Base-by-base conservation (phyloP, 1,139 yeast species). In the Candida frijolesensis region DNA sequence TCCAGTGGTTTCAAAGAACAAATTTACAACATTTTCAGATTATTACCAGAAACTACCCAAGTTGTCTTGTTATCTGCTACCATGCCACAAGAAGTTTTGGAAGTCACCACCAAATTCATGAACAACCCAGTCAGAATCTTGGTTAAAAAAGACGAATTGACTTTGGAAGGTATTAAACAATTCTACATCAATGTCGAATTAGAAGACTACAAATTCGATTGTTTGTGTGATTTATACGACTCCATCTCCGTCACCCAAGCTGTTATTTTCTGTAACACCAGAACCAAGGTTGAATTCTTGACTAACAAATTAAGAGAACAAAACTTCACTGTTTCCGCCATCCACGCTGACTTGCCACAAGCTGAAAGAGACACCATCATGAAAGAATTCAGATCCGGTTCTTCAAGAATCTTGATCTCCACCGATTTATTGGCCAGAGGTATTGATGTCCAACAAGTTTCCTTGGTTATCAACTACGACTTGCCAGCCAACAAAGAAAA, bases 381-480 rank as follows among this genome's bases (percentile, higher is more conserved):
- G 99, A 85, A 89, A 77, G 98, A 94, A 80, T 94, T 94, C 85
- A 87, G 99, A 83, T 87, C 95, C 61, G 99, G 99, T 72, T 89
- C 96, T 58, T 91, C 98, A 58, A 90, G 99, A 82, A 92, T 94
- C 62, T 84, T 94, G 78, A 92, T 94, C 73, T 82, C 97, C 63
- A 94, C 99, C 60, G 99, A 94, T 76, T 87, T 94, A 76, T 88
- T 92, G 80, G 99, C 99, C 67, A 89, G 99, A 84, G 99, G 99
- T 87, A 92, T 94, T 66, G 99, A 94, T 80, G 97, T 94, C 61
- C 99, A 94, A 83, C 99, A 94, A 79, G 98, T 94, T 60, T 92
- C 98, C 51, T 82, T 94, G 70, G 99, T 94, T 67, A 92, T 94
- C 74, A 94, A 94, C 86, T 94, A 89, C 81, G 99, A 94, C 75